These are phyloP conservation scores for Geotrichum candidum DNA, from an alignment of 1,139 yeast genomes.

Conservation along the genomic window DNA sequence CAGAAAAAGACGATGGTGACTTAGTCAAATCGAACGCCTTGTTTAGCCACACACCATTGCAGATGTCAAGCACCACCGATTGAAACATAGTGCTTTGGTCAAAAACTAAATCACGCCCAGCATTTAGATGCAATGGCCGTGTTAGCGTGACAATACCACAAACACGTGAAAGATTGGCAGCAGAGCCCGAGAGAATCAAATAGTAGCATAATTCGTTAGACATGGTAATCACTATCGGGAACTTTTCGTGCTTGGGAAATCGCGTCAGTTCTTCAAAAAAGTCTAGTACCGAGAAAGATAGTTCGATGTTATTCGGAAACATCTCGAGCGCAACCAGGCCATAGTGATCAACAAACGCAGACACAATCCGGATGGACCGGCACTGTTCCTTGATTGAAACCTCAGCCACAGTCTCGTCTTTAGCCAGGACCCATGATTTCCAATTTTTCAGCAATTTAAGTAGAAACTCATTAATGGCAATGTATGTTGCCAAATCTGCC, in stretches of 20 bases:
- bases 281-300: slow-evolving; percentile 22
- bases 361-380: slow-evolving; percentile 16
- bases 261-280: slow-evolving; percentile 28
- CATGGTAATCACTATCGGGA: slow-evolving; percentile 33
- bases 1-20: not conserved
- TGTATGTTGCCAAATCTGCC: not conserved
- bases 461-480: slow-evolving; percentile 10
- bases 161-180: slow-evolving; percentile 43
- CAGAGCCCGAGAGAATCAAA: slow-evolving; percentile 39
- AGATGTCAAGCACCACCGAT: slow-evolving; percentile 13
- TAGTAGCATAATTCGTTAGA: slow-evolving; percentile 40
- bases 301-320: slow-evolving; percentile 20
- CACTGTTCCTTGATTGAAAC: slow-evolving; percentile 14
- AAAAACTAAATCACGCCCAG: slow-evolving; percentile 29
- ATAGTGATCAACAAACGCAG: slow-evolving; percentile 22
- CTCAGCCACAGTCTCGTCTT: slow-evolving; percentile 14
- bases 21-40: slow-evolving; percentile 12
- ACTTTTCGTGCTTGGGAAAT: slow-evolving; percentile 25
- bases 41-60: slow-evolving; percentile 17
- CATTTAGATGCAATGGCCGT: slow-evolving; percentile 34
- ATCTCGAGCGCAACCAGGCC: slow-evolving; percentile 20
- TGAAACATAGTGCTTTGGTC: slow-evolving; percentile 21
- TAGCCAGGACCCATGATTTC: slow-evolving; percentile 4
- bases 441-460: slow-evolving; percentile 11
- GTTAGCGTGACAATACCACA: slow-evolving; percentile 47